A percentile compares a stretch with the other conserved stretches of the same genome.
Evolutionary conservation across 1,139 yeast species (phyloP).

Genomic region (Candida sanyaensis): DNA sequence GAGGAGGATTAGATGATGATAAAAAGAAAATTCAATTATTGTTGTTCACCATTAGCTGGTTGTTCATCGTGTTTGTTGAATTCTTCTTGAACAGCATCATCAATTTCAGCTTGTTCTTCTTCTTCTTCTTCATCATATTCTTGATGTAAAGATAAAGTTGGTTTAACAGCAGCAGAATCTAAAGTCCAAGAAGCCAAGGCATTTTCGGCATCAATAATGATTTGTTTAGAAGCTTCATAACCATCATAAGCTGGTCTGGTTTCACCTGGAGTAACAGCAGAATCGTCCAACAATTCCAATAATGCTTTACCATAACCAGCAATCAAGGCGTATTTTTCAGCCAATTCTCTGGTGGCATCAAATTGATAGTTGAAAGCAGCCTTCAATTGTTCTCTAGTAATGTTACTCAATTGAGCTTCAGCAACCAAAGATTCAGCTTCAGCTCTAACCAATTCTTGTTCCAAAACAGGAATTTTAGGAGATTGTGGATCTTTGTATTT

Average conservation of each 20-base stretch:
- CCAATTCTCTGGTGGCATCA: conserved; percentile 93
- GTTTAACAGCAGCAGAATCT: conserved; percentile 94
- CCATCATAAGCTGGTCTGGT: conserved; percentile 98
- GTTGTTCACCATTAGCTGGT: conserved; percentile 6
- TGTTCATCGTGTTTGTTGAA: conserved; percentile 42
- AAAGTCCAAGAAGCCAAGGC: conserved; percentile 96
- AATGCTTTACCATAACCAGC: conserved; percentile 99
- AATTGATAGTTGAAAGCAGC: conserved; percentile 97
- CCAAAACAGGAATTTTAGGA: conserved; percentile 91
- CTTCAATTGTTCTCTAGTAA: conserved; percentile 96
- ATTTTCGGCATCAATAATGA: conserved; percentile 94
- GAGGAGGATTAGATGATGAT: not conserved
- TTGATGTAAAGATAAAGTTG: conserved; percentile 86
- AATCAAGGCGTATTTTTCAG: conserved; percentile 94
- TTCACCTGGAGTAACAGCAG: conserved; percentile 99
- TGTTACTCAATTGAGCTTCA: conserved; percentile 97
- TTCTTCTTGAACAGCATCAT: conserved; percentile 50
- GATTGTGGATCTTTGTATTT: conserved; percentile 98
- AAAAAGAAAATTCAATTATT: not conserved
- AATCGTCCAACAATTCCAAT: conserved; percentile 91
- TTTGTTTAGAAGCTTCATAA: conserved; percentile 96
- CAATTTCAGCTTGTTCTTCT: conserved; percentile 54
- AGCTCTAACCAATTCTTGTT: conserved; percentile 97
- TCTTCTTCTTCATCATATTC: conserved; percentile 69
- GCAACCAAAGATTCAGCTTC: conserved; percentile 99